Evolutionary conservation across 495 filamentous ascomycete genomes (phyloP).

Genomic region (Lepidopterella palustris): DNA sequence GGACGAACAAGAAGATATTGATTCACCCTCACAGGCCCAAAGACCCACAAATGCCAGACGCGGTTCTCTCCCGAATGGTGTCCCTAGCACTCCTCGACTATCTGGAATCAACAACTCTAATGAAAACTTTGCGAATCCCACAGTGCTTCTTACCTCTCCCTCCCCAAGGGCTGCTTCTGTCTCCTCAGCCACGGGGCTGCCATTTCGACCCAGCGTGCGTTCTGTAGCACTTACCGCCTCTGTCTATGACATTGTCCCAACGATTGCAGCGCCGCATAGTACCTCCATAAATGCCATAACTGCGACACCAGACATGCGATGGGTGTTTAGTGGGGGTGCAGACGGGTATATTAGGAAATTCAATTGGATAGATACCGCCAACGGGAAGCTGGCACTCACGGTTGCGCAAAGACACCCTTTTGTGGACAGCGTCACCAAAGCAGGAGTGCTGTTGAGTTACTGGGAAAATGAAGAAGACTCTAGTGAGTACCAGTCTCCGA

Average conservation of each 20-base stretch:
- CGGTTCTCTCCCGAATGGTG: constrained; percentile 32
- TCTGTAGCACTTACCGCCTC: constrained; percentile 73
- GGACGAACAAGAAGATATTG: constrained; percentile 52
- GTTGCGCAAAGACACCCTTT: constrained; percentile 96
- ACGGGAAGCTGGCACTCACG: constrained; percentile 87
- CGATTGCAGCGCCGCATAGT: constrained; percentile 89
- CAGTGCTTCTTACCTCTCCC: constrained; percentile 27
- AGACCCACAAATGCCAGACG: constrained; percentile 37
- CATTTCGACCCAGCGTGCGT: constrained; percentile 61
- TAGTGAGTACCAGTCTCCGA: constrained; percentile 9
- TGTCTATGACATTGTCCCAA: constrained; percentile 92
- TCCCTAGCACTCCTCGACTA: constrained; percentile 27
- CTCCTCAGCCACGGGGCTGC: constrained; percentile 37
- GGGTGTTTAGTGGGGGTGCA: constrained; percentile 87
- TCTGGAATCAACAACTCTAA: constrained; percentile 20
- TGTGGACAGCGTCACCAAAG: constrained; percentile 93
- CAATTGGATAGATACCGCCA: constrained; percentile 91
- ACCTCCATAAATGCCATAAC: constrained; percentile 93
- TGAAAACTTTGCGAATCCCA: constrained; percentile 15
- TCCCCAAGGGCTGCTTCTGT: constrained; percentile 47
- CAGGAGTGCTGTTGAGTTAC: constrained; percentile 85
- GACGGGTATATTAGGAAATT: constrained; percentile 95
- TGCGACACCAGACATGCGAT: constrained; percentile 89
- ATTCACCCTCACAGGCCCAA: constrained; percentile 39
- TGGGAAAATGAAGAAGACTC: constrained; percentile 76